Evolutionary conservation across 2,329 filamentous ascomycete genomes (phyloP), one percentile per base, ranked within the genome.

Genomic region (Pseudocercospora crystallina): DNA sequence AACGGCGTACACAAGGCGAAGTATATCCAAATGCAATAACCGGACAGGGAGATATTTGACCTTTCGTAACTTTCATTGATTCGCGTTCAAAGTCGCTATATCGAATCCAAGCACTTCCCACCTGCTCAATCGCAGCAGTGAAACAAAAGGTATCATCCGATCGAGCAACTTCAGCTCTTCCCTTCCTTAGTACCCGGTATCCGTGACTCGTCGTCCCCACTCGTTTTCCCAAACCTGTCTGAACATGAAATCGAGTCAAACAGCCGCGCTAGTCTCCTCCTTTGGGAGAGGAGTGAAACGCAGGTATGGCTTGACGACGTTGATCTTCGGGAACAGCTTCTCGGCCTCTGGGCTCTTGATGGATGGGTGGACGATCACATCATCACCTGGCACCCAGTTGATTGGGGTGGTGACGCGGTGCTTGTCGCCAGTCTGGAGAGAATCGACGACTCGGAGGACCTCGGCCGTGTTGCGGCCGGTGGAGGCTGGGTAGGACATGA

Each of bases 251-350:
- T 42, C 41, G 43, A 47, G 47, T 53, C 68, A 71, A 38, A 65
- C 64, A 31, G 68, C 73, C 47, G 78, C 79, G 51, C 69, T 75
- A 31, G 78, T 81, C 73, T 81, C 72, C 65, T 81, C 78, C 71
- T 80, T 79, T 55, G 80, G 75, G 45, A 83, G 73, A 54, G 80
- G 79, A 40, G 80, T 82, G 69, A 80, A 81, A 20, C 81, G 70
- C 47, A 83, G 72, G 72, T 83, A 83, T 36, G 81, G 81, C 76
- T 82, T 83, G 55, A 84, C 79, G 54, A 82, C 79, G 63, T 75
- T 77, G 69, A 84, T 76, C 57, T 83, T 73, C 9, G 80, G 80
- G 72, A 81, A 84, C 47, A 80, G 71, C 60, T 77, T 74, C 73
- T 81, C 78, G 20, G 80, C 81, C 63, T 80, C 72, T 50, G 81